Conservation (phyloP, 2,329 filamentous ascomycete species). For the Trichophyton benhamiae region DNA sequence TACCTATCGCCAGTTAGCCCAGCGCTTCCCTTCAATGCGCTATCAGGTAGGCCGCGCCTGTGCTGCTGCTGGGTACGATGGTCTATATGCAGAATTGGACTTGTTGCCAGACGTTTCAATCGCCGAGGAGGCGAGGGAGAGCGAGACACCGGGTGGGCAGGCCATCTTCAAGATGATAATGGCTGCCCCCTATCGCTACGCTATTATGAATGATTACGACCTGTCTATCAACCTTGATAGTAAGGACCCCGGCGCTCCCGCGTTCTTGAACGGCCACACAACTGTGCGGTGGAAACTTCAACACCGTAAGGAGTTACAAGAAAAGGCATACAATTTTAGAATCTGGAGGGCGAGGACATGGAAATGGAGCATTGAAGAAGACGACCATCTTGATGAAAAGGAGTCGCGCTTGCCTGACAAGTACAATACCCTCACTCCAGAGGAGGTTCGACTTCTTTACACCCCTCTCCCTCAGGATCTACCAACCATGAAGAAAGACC, state of each 20-base stretch:
- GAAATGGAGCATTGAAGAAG: conserved; percentile 5
- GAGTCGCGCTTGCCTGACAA: conserved; percentile 1
- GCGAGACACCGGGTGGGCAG: conserved; percentile 9
- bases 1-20: conserved; percentile 26
- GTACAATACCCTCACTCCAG: conserved; percentile 21
- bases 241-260: conserved; percentile 4
- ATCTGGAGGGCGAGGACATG: not conserved
- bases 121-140: conserved; percentile 32
- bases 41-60: conserved; percentile 33
- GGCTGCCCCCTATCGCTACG: conserved; percentile 17
- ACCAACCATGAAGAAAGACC: conserved; percentile 27
- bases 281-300: conserved; percentile 20
- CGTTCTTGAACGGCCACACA: conserved; percentile 27
- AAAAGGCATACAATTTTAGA: not conserved
- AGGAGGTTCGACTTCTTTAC: conserved; percentile 16
- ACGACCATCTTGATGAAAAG: not conserved
- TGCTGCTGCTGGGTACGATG: conserved; percentile 28
- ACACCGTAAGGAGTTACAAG: conserved; percentile 8
- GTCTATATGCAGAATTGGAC: conserved; percentile 27
- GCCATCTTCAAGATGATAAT: conserved; percentile 26
- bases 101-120: conserved; percentile 30
- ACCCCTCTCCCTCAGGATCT: conserved; percentile 27
- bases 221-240: conserved; percentile 13
- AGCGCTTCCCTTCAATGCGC: conserved; percentile 22
- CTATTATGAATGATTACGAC: conserved; percentile 30